Evolutionary conservation across 257 asterid species (phyloP), one percentile per base, ranked within the genome.

Genomic region (Capsicum rhomboideum): DNA sequence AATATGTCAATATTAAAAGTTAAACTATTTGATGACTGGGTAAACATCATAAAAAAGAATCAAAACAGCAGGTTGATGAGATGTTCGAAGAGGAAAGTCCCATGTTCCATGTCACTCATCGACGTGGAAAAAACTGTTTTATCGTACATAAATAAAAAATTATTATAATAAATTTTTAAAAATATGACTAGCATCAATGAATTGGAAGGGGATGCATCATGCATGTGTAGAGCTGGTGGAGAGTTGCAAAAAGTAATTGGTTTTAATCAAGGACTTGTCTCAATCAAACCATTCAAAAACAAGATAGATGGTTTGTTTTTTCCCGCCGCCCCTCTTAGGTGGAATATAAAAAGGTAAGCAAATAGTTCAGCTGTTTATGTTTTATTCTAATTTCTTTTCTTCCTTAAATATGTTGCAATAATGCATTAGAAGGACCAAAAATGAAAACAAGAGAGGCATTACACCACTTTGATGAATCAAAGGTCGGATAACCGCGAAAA

Each of bases 31-130:
- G 37, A 34, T 34, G 37, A 34, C 40, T 5, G 2, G 40, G 40
- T 34, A 28, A 28, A 64, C 78, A 20, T 40, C n/a, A 72, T 29
- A 2, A 18, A 6, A 13, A 28, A 26, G 2, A 44, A 44, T 46
- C 40, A 74, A 74, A 74, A 74, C 21, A 49, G 12, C 42, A 74
- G 40, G 54, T 74, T 46, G 63, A 50, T 77, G 81, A 77, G 46
- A 50, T 50, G 81, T 50, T 26, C 46, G 2, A 50, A 16, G 23
- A 4, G 63, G 63, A 26, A 77, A 77, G 10, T 50, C 63, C 81
- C 46, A 14, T 77, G 81, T 50, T 75, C 81, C 81, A 50, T 75
- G 81, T 75, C 81, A 75, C 81, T 26, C n/a, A 26, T 49, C 42
- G 81, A 50, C 61, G 81, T 75, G 81, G 81, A 75, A 26, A 67